Base-by-base conservation (phyloP, 2,329 filamentous ascomycete species). In the Fusarium sp. region DNA sequence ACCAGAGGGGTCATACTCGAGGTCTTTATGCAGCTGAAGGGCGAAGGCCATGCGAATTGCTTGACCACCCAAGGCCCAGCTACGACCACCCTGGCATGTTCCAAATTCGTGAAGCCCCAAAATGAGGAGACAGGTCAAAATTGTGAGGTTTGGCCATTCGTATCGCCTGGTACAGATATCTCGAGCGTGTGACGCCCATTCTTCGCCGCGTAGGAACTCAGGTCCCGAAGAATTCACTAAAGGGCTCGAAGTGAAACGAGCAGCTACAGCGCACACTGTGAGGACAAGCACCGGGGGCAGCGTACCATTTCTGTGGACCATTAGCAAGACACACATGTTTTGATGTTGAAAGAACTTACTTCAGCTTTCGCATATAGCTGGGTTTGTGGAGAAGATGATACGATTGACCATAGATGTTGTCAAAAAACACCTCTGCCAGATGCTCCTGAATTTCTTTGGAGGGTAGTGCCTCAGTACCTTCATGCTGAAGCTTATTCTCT, bases 21-120 rank as follows among this genome's bases (percentile, higher is more conserved):
- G 87, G 81, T 98, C 96, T 79, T 92, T 93, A 84, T 99, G 96
- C 35, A 99, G 85, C 80, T 98, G 96, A 51, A 99, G 85, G 20
- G 96, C 96, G 82, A 97, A 98, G 14, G 96, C 96, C 96, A 98
- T 98, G 44, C 96, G 90, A 79, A 98, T 95, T 20, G 96, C 96
- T 86, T 97, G 95, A 2, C 96, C 96, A 24, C 95, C 95, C 72
- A 98, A 90, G 68, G 97, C 94, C 96, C 96, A 99, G 81, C 95
- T 98, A 74, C 96, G 90, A 20, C 95, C 96, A 65, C 96, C 96
- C 81, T 98, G 96, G 80, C 96, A 98, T 18, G 96, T 98, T 63
- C 96, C 96, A 78, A 98, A 98, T 79, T 98, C 96, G 80, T 99
- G 96, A 42, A 99, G 86, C 7, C 95, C 95, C 22, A 98, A 88